A percentile compares a stretch with the other conserved stretches of the same genome.
phyloP scores from a whole-genome alignment of 139 green algal species.

The Auxenochlorella protothecoides region DNA sequence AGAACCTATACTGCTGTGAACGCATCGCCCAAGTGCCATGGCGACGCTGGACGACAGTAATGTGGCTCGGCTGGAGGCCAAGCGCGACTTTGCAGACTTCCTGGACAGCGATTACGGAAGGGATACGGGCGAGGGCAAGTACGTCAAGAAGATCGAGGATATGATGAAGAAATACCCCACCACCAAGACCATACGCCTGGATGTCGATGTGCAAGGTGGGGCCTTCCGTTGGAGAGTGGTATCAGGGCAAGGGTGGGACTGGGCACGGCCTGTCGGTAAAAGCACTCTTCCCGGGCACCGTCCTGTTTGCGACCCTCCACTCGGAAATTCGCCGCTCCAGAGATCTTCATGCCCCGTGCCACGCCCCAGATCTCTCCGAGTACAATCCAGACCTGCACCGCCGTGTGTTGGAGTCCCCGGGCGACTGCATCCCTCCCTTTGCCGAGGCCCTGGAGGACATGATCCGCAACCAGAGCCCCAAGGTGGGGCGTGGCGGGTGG shows the following conservation, averaged over 20 bases:
- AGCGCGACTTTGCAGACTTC: slow-evolving; percentile 69
- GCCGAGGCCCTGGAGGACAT: slow-evolving; percentile 78
- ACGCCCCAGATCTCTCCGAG: slow-evolving; percentile 52
- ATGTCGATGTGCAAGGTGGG: slow-evolving; percentile 35
- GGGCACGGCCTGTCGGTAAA: too few relatives aligned
- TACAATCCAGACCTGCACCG: slow-evolving; percentile 62
- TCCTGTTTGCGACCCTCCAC: slow-evolving; percentile 2
- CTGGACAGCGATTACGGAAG: slow-evolving; percentile 52
- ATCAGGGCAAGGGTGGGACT: not conserved
- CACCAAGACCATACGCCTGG: slow-evolving; percentile 22
- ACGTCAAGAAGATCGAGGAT: slow-evolving; percentile 39
- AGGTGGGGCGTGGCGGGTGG: slow-evolving; percentile 9
- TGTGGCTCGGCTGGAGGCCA: slow-evolving; percentile 40
- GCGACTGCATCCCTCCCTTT: slow-evolving; percentile 70
- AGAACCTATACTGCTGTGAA: too few relatives aligned
- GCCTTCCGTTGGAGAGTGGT: not conserved
- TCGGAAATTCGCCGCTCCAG: not conserved
- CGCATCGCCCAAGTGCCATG: too few relatives aligned
- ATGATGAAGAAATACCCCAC: slow-evolving; percentile 28
- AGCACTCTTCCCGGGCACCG: not conserved
- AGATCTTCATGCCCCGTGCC: not conserved
- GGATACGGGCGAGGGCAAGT: slow-evolving; percentile 37
- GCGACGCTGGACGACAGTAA: slow-evolving; percentile 18
- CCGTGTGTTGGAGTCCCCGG: slow-evolving; percentile 55
- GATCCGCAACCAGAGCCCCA: slow-evolving; percentile 28